A percentile compares a stretch with the other conserved stretches of the same genome.
phyloP scores from a whole-genome alignment of 2,329 filamentous ascomycete genomes.

The Tolypocladium ophioglossoides region DNA sequence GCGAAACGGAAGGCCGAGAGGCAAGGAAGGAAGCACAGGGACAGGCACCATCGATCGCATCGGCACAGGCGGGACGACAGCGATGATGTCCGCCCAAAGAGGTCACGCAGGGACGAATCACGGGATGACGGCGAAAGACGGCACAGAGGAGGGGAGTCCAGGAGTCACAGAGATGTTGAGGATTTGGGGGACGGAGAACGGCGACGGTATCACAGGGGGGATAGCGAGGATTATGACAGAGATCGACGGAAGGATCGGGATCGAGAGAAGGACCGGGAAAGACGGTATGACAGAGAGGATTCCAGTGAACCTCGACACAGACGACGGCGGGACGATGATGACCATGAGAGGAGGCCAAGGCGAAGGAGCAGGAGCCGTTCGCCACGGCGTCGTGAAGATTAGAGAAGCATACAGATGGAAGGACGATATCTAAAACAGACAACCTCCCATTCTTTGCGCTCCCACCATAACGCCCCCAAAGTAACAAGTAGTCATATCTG shows the following conservation, averaged over 20 bases:
- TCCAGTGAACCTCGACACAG: slow-evolving; percentile 15
- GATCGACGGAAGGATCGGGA: slow-evolving; percentile 9
- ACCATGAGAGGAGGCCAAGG: slow-evolving; percentile 11
- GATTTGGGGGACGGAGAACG: slow-evolving; percentile 16
- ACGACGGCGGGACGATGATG: slow-evolving; percentile 16
- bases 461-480: not conserved
- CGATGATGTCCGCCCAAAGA: slow-evolving; percentile 17
- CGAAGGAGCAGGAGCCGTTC: slow-evolving; percentile 33
- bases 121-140: slow-evolving; percentile 15
- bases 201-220: slow-evolving; percentile 7
- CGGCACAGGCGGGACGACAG: slow-evolving; percentile 6
- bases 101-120: slow-evolving; percentile 21
- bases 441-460: not conserved
- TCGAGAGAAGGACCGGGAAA: slow-evolving; percentile 10
- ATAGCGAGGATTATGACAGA: slow-evolving; percentile 5
- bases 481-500: not conserved
- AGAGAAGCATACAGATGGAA: slow-evolving; percentile 9
- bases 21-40: slow-evolving; percentile 36
- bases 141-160: slow-evolving; percentile 18
- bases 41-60: slow-evolving; percentile 29
- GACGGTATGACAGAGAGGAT: slow-evolving; percentile 15
- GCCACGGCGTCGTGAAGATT: slow-evolving; percentile 21
- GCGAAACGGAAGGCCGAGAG: slow-evolving; percentile 46
- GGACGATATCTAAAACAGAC: slow-evolving; percentile 7
- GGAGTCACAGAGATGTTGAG: slow-evolving; percentile 15